phyloP scores from a whole-genome alignment of 371 early-diverging fungal genomes.

The Apophysomyces elegans region DNA sequence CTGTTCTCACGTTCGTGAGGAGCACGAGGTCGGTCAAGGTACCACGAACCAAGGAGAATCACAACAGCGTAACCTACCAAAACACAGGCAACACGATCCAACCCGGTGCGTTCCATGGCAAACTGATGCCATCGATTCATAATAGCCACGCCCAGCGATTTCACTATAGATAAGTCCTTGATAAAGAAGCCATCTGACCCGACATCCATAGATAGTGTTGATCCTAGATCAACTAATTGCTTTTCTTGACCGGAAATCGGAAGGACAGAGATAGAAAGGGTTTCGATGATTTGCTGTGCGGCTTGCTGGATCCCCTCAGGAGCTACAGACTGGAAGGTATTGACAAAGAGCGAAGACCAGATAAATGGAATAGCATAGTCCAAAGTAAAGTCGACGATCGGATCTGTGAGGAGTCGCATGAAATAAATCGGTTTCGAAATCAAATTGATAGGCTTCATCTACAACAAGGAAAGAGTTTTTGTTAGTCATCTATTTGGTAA shows the following conservation, averaged over 20 bases:
- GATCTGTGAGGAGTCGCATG: constrained; percentile 53
- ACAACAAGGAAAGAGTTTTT: background rate
- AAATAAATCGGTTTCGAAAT: constrained; percentile 45
- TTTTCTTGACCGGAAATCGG: background rate
- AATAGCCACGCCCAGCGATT: constrained; percentile 13
- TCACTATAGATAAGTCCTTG: constrained; percentile 8
- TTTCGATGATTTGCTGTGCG: background rate
- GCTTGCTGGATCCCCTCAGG: constrained; percentile 22
- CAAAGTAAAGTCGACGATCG: constrained; percentile 52
- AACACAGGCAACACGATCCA: constrained; percentile 43
- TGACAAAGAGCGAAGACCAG: constrained; percentile 14
- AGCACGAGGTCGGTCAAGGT: constrained; percentile 20
- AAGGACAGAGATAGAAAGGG: constrained; percentile 4
- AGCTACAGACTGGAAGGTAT: background rate
- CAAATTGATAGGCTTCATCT: constrained; percentile 41
- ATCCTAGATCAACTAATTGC: too few relatives aligned
- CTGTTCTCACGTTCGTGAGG: background rate
- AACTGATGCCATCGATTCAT: constrained; percentile 36
- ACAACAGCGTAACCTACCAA: constrained; percentile 40
- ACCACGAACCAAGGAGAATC: constrained; percentile 34
- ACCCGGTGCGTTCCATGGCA: constrained; percentile 32
- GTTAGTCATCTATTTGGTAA: too few relatives aligned
- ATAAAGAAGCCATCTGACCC: background rate
- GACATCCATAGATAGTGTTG: background rate
- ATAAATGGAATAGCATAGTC: constrained; percentile 33